Base-by-base conservation (phyloP, 768 basidiomycete genomes). In the Zangia roseola region DNA sequence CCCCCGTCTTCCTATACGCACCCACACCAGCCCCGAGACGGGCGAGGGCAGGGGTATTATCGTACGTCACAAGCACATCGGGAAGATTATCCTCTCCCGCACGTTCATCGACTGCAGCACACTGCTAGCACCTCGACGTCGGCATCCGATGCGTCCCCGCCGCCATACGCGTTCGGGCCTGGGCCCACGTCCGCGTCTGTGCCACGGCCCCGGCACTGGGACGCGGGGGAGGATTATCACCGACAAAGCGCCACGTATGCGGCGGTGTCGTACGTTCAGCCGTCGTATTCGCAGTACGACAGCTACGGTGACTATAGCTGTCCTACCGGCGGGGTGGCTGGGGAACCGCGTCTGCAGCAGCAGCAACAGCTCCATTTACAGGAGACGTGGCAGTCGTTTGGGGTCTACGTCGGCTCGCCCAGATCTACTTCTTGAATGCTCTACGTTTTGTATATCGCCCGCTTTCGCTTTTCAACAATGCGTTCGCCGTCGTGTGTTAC, bases 301-400 rank as follows among this genome's bases (percentile, higher is more conserved):
- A 5, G 31, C 10, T 31, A 31, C 30, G 13, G 30, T 14, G 30
- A 14, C 30, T 31, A 16, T 31, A 6, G 14, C 14, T 31, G 16
- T 16, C 31, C 31, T 13, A 6, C 30, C 31, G 3, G 14, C 14
- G 14, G 14, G 14, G 31, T 20, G 4, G 14, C n/a, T 1, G 48
- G 56, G 47, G 45, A 49, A n/a, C 59, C 43, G 14, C 14, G 31
- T 12, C 37, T 28, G 19, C 60, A 45, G 14, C 55, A 46, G 17
- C 58, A 45, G 7, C 56, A 52, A 40, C 55, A 47, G 39, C 57
- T 45, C 30, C 65, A 45, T 25, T 61, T 53, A 54, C 75, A 41
- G 72, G 84, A 86, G 66, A 84, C 84, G 10, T 88, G 85, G 85
- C 76, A 78, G 61, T 73, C 78, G 49, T 88, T 84, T 69, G 80